A percentile compares a stretch with the other conserved stretches of the same genome.
phyloP scores from a whole-genome alignment of 192 early-diverging fungal species.

The Mortierella claussenii region DNA sequence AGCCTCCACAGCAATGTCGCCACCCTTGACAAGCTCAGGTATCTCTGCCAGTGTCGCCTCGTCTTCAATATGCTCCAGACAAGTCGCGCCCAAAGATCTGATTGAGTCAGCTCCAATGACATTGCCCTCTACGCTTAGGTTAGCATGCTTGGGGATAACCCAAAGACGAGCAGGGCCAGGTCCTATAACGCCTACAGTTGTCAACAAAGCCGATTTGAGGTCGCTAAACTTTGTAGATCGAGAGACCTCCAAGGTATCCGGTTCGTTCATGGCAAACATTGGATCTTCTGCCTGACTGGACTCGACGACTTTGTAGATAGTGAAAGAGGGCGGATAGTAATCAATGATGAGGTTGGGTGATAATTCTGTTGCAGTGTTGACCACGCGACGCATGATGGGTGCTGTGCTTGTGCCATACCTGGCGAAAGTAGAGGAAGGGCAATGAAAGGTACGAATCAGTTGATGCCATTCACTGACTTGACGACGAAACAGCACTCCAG shows the following conservation, averaged over 20 bases:
- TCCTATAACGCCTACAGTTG: slow-evolving; percentile 6
- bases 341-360: slow-evolving; percentile 44
- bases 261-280: slow-evolving; percentile 18
- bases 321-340: slow-evolving; percentile 53
- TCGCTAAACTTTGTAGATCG: slow-evolving; percentile 31
- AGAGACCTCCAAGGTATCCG: slow-evolving; percentile 35
- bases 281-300: slow-evolving; percentile 8
- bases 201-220: slow-evolving; percentile 22
- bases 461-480: neutral
- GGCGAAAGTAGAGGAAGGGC: neutral
- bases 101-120: slow-evolving; percentile 16
- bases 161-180: slow-evolving; percentile 27
- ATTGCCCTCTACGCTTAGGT: slow-evolving; percentile 17
- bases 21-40: slow-evolving; percentile 8
- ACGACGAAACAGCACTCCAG: neutral
- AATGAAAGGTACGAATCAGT: neutral
- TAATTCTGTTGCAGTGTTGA: slow-evolving; percentile 25
- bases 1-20: slow-evolving; percentile 21
- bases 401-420: slow-evolving; percentile 56
- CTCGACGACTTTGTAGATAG: slow-evolving; percentile 41
- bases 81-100: neutral
- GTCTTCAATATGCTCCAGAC: slow-evolving; percentile 32
- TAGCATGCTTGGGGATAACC: slow-evolving; percentile 12
- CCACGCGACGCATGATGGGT: slow-evolving; percentile 50
- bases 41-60: slow-evolving; percentile 25